Conservation (phyloP, 1,284 basidiomycete genomes). For the Cryptococcus sp. region DNA sequence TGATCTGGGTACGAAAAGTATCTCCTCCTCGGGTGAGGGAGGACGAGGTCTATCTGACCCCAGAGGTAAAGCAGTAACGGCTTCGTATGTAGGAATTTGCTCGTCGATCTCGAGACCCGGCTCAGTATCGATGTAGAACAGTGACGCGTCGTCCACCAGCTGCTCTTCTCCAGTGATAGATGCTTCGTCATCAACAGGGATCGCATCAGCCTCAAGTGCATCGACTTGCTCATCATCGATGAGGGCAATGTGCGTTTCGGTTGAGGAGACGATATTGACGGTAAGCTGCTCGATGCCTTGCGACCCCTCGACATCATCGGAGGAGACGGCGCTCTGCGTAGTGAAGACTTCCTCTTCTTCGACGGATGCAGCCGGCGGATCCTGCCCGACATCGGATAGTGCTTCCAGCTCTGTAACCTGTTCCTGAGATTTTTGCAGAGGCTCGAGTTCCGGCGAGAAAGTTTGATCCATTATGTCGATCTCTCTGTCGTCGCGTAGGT, state of each 20-base stretch:
- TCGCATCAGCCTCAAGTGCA: slow-evolving; percentile 8
- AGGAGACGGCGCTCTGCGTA: background rate
- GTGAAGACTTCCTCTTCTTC: background rate
- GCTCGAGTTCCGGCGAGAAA: background rate
- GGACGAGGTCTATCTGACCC: slow-evolving; percentile 13
- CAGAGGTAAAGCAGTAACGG: slow-evolving; percentile 12
- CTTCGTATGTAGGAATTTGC: slow-evolving; percentile 28
- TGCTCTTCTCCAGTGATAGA: slow-evolving; percentile 2
- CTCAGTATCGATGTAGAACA: slow-evolving; percentile 39
- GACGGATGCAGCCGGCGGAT: background rate
- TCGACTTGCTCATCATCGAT: background rate
- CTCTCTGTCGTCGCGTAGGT: slow-evolving; percentile 35
- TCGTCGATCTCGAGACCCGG: slow-evolving; percentile 5
- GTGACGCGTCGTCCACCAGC: slow-evolving; percentile 2
- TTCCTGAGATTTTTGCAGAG: background rate
- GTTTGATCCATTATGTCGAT: slow-evolving; percentile 22
- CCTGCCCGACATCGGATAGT: background rate
- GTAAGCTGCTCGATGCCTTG: background rate
- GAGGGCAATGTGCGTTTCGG: background rate
- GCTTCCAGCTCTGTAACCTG: background rate
- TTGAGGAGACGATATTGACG: background rate
- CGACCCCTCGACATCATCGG: background rate
- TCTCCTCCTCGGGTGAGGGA: slow-evolving; percentile 42
- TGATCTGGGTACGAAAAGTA: slow-evolving; percentile 43
- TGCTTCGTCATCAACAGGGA: slow-evolving; percentile 23